Conservation (phyloP, 1,284 basidiomycete genomes). For the Trichosporon sp. region DNA sequence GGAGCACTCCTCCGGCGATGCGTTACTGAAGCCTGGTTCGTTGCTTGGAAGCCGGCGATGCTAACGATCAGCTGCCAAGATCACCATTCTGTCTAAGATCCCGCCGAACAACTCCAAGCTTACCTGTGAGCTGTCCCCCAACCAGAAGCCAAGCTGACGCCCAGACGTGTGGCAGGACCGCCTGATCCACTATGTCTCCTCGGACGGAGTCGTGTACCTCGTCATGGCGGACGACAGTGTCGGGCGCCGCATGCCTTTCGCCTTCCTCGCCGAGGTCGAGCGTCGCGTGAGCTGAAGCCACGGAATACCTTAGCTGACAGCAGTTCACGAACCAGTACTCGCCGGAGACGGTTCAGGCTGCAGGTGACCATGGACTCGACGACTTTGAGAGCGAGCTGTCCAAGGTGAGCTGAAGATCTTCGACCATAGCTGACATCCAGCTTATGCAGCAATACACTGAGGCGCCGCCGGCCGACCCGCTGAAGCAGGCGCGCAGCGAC, state of each 20-base stretch:
- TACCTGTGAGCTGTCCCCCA: slow-evolving; percentile 24
- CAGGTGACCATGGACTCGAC: slow-evolving; percentile 57
- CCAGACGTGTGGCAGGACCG: slow-evolving; percentile 89
- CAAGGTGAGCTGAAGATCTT: slow-evolving; percentile 43
- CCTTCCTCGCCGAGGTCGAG: slow-evolving; percentile 85
- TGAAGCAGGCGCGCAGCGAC: slow-evolving; percentile 85
- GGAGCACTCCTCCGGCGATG: slow-evolving; percentile 74
- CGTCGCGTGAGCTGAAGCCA: slow-evolving; percentile 61
- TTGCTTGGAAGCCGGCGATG: background rate
- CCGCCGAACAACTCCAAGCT: slow-evolving; percentile 33
- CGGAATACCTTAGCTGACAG: background rate
- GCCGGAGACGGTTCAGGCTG: slow-evolving; percentile 55
- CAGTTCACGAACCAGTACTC: slow-evolving; percentile 65
- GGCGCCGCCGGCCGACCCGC: slow-evolving; percentile 85
- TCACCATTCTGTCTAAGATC: slow-evolving; percentile 87
- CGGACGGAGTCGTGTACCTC: slow-evolving; percentile 81
- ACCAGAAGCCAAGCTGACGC: too few relatives aligned
- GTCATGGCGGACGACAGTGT: slow-evolving; percentile 92
- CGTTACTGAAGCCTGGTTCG: slow-evolving; percentile 81
- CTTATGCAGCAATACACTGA: slow-evolving; percentile 87
- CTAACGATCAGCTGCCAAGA: slow-evolving; percentile 65
- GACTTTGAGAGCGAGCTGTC: slow-evolving; percentile 57
- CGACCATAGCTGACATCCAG: slow-evolving; percentile 40
- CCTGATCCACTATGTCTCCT: slow-evolving; percentile 92
- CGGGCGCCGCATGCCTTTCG: slow-evolving; percentile 88